Conservation (phyloP, 2,329 filamentous ascomycete species). For the Ustilaginoidea virens region DNA sequence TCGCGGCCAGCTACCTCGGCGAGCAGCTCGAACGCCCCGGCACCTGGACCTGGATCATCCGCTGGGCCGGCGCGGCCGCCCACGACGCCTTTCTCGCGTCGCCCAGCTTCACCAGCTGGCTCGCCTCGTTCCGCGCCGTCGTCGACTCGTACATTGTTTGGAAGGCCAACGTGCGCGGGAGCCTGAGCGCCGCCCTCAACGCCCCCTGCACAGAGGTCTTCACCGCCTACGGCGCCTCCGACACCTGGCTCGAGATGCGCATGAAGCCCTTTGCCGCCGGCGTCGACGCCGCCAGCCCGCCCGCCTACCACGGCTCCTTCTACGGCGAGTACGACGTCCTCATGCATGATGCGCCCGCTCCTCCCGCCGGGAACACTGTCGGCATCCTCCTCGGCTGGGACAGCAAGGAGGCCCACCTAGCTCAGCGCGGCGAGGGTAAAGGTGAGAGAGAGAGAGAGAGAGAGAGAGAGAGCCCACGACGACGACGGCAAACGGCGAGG, state of each 20-base stretch:
- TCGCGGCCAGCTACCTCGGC: constrained; percentile 18
- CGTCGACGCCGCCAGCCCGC: constrained; percentile 10
- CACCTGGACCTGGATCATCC: constrained; percentile 16
- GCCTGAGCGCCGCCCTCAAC: constrained; percentile 13
- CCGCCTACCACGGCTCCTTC: constrained; percentile 17
- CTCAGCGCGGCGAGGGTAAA: constrained; percentile 15
- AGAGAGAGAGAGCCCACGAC: not conserved
- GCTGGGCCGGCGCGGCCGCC: constrained; percentile 18
- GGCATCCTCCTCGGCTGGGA: constrained; percentile 24
- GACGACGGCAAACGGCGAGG: no score
- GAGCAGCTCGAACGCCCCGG: constrained; percentile 18
- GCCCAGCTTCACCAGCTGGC: constrained; percentile 23
- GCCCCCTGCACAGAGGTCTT: constrained; percentile 24
- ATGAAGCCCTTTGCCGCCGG: constrained; percentile 14
- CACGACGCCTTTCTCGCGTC: constrained; percentile 25
- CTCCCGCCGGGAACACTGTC: constrained; percentile 15
- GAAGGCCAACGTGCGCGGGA: constrained; percentile 8
- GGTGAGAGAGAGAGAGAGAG: constrained; percentile 8
- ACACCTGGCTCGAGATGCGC: constrained; percentile 15
- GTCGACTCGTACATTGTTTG: constrained; percentile 12
- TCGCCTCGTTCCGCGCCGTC: constrained; percentile 19
- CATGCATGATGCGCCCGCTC: constrained; percentile 12
- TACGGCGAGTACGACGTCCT: constrained; percentile 18
- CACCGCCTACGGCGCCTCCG: constrained; percentile 17
- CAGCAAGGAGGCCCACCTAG: constrained; percentile 20